Evolutionary conservation across 2,329 filamentous ascomycete genomes (phyloP).

Genomic region (Colletotrichum chlorophyti): DNA sequence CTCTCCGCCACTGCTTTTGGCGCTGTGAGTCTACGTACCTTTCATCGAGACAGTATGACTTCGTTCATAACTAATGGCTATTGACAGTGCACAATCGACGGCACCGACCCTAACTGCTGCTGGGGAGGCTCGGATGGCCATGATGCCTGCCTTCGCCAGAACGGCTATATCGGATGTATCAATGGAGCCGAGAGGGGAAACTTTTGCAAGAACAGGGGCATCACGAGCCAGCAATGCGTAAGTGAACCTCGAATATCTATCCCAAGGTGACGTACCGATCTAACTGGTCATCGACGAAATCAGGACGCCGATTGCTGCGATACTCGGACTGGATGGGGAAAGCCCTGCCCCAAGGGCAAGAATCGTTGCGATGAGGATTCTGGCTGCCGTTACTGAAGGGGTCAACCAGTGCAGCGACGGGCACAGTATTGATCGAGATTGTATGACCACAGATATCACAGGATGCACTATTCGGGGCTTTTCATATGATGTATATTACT

Average conservation of each 20-base stretch:
- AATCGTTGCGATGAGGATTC: constrained; percentile 7
- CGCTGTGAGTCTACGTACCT: neutral
- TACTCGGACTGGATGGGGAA: constrained; percentile 1
- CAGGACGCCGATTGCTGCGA: constrained; percentile 8
- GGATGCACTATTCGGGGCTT: too few species aligned
- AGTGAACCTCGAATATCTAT: neutral
- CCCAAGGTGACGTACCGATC: too few species aligned
- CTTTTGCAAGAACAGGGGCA: neutral
- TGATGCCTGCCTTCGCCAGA: constrained; percentile 1
- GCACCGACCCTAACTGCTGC: constrained; percentile 1
- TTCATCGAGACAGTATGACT: neutral
- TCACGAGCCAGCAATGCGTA: neutral
- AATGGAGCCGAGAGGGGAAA: neutral
- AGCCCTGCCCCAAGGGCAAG: constrained; percentile 8
- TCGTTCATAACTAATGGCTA: too few species aligned
- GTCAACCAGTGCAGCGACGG: too few species aligned
- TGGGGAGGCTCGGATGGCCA: neutral
- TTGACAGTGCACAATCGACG: neutral
- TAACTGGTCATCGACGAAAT: too few species aligned
- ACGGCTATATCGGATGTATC: constrained; percentile 2
- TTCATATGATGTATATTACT: too few species aligned
- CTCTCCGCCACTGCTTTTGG: neutral
- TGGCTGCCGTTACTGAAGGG: neutral
- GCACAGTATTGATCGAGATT: too few species aligned
- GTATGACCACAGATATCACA: too few species aligned